Evolutionary conservation across 1,284 basidiomycete genomes (phyloP), one percentile per base, ranked within the genome.

Genomic region (Sporisorium graminicola): DNA sequence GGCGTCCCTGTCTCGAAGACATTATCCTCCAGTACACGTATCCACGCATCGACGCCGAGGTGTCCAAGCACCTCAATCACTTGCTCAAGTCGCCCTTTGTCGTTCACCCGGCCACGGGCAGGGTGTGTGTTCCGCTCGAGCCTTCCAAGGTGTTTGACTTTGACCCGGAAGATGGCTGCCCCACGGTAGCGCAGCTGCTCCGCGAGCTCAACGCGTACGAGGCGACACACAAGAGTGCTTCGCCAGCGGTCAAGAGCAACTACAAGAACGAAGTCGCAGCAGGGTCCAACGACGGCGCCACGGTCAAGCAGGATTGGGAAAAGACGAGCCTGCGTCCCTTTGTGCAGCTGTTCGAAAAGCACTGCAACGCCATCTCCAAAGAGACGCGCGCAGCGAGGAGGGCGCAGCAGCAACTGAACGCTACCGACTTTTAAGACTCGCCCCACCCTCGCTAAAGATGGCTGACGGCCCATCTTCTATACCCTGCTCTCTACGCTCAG

Each of bases 61-160:
- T 99, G 16, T 95, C 95, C 2, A 97, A 98, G 84, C 94, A 96
- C 82, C 90, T 95, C 64, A 99, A 99, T 87, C 97, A 99, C 87
- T 89, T 99, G 88, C 90, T 99, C 71, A 99, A 99, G 86, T 92
- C 94, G 27, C 97, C 97, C 0, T 99, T 99, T 86, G 97, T 95
- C 84, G 89, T 99, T 0, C 96, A 99, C 86, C 96, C 97, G 0
- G 94, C 94, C 71, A 99, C 97, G 1, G 95, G 95, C 1, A 90
- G 95, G 44, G 91, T 99, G 12, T 99, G 96, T 86, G 94, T 99
- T 0, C 97, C 97, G 1, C 88, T 99, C 31, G 92, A 97, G 81
- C 92, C 94, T 2, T 87, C 87, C 35, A 86, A 87, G 35, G 90
- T 96, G n/a, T 91, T 94, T 61, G 87, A 90, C 0, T 99, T 99